Conservation (phyloP, 768 basidiomycete species). For the Serendipita vermifera region DNA sequence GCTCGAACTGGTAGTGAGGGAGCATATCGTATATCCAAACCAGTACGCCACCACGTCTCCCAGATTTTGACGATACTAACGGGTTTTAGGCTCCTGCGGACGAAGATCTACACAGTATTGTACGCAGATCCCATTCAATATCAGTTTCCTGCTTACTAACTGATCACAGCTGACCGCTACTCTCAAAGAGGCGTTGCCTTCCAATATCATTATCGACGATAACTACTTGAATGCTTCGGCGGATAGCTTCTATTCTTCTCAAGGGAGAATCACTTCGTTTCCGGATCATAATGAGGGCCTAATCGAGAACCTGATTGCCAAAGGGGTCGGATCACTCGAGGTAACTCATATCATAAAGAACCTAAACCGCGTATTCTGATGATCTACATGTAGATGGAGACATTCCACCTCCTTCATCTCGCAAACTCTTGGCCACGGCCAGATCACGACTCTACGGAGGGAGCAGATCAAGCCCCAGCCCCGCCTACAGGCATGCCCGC, state of each 20-base stretch:
- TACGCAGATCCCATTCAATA: constrained; percentile 22
- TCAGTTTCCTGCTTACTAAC: background rate
- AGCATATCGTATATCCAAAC: constrained; percentile 57
- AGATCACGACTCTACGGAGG: constrained; percentile 8
- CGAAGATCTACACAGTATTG: constrained; percentile 35
- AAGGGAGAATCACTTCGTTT: constrained; percentile 72
- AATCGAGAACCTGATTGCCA: constrained; percentile 42
- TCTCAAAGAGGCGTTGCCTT: constrained; percentile 26
- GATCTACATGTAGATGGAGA: constrained; percentile 57
- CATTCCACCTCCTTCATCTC: constrained; percentile 68
- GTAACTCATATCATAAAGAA: constrained; percentile 28
- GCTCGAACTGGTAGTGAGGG: constrained; percentile 23
- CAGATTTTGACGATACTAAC: constrained; percentile 12
- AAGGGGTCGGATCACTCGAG: constrained; percentile 55
- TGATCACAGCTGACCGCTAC: constrained; percentile 10
- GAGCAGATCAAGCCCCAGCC: constrained; percentile 20
- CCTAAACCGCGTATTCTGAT: background rate
- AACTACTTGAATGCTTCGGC: constrained; percentile 59
- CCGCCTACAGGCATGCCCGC: constrained; percentile 37
- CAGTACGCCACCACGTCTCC: constrained; percentile 28
- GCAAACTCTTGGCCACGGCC: constrained; percentile 50
- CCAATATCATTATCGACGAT: constrained; percentile 28
- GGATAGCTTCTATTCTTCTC: constrained; percentile 81
- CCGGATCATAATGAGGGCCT: constrained; percentile 57
- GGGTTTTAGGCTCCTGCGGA: constrained; percentile 48